Base-by-base conservation (phyloP, 495 filamentous ascomycete genomes). In the Aspergillus wentii region DNA sequence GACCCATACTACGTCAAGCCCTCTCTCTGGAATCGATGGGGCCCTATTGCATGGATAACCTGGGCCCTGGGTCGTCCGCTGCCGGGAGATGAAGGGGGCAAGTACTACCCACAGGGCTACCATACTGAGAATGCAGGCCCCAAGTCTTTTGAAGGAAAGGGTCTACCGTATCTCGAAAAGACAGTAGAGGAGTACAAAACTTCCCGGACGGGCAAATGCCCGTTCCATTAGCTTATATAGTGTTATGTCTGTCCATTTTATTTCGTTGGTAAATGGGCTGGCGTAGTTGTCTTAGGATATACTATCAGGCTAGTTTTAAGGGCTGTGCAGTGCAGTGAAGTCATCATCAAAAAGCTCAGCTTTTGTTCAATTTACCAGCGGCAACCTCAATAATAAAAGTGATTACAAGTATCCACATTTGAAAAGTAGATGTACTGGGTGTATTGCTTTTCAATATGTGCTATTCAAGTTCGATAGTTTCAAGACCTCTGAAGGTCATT, bases 1-100 rank as follows among this genome's bases (percentile, higher is more conserved):
- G 62, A 64, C 0, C 79, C 81, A 0, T 84, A 70, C 41, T 85
- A 86, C 46, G 64, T 78, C 21, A 72, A 75, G 28, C 70, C 80
- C 0, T 80, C 75, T 0, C 51, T 86, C 17, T 75, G 68, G 72
- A 75, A 74, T 37, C 69, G 78, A 15, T 84, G 76, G 74, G 72
- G 76, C 0, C 76, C 70, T 1, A 33, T 32, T 3, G 79, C 76
- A 1, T 78, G 64, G 71, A 31, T 74, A 10, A 62, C 68, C 11
- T 69, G 80, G 64, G 23, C 66, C 1, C 51, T 74, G 30, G 79
- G 81, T 0, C 63, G 64, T 5, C 76, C 78, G 33, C 39, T 82
- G 10, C 82, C 81, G 0, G 82, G 81, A 9, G 75, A 79, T 30
- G 57, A 72, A 30, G 76, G 75, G 1, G 57, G 71, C 9, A 69